Evolutionary conservation across 2,329 filamentous ascomycete species (phyloP), one percentile per base, ranked within the genome.

Genomic region (Penicillium sp.): DNA sequence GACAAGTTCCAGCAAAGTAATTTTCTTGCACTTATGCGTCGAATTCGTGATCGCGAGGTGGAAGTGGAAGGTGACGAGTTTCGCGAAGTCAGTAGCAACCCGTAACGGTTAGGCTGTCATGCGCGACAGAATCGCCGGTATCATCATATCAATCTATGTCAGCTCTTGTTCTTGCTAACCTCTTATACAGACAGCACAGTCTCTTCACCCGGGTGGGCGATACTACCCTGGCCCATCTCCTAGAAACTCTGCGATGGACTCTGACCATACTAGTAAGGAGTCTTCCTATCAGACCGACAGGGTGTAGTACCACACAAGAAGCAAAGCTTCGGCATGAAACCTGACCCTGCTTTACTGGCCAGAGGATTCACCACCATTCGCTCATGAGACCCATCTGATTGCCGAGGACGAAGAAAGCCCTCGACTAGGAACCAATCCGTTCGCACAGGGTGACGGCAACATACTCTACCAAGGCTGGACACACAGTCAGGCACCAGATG

Each of bases 1-100:
- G 70, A 80, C 32, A 91, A 91, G 58, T 93, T 93, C 63, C 79
- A 81, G 54, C 80, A 89, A 57, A 90, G 86, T 51, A 79, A 79
- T 43, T 94, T 94, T 57, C 67, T 91, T 1, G 74, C 77, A 3
- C 70, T 94, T 31, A 93, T 94, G 87, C 79, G 84, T 18, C 77
- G 79, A 43, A 78, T 93, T 39, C 77, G 84, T 36, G 81, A 87
- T 57, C 74, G 77, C 39, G 82, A 93, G 67, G 80, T 89, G 10
- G 77, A 77, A 33, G 80, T 93, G 25, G 76, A 86, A 50, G 85
- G 83, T 27, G 83, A 87, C 59, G 78, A 69, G 53, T 69, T 70
- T 53, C 65, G 63, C 57, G 63, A 69, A 67, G 67, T 70, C 63
- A 69, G 67, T 70, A 65, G 58, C 59, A 63, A 60, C 62, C 62